Evolutionary conservation across 768 basidiomycete species (phyloP).

Genomic region (Rubroboletus pulcherrimus): DNA sequence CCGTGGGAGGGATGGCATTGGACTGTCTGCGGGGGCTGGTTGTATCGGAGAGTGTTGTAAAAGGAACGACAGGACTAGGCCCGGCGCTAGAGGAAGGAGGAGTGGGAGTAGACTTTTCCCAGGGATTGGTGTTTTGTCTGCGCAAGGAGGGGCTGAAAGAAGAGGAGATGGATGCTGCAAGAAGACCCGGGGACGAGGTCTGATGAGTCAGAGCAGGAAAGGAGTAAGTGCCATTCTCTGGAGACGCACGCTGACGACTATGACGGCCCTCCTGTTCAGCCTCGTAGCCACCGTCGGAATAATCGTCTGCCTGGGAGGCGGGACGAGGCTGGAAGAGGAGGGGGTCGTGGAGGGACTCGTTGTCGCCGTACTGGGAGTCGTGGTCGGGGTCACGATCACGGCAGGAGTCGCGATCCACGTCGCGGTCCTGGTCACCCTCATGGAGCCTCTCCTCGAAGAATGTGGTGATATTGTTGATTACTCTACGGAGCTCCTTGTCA

Average conservation of each 20-base stretch:
- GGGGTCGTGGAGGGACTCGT: slow-evolving; percentile 56
- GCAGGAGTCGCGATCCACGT: slow-evolving; percentile 57
- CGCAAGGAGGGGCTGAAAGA: slow-evolving; percentile 63
- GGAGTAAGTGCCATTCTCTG: slow-evolving; percentile 37
- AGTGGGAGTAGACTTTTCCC: slow-evolving; percentile 52
- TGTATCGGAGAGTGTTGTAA: slow-evolving; percentile 58
- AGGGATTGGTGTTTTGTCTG: slow-evolving; percentile 60
- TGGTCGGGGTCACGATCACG: slow-evolving; percentile 49
- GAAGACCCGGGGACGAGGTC: slow-evolving; percentile 51
- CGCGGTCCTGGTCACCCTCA: slow-evolving; percentile 64
- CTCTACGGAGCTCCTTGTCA: slow-evolving; percentile 92
- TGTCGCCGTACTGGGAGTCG: slow-evolving; percentile 55
- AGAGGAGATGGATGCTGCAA: slow-evolving; percentile 64
- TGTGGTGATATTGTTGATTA: slow-evolving; percentile 89
- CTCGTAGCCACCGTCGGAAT: slow-evolving; percentile 82
- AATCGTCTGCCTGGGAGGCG: slow-evolving; percentile 62
- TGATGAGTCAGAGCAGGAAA: slow-evolving; percentile 49
- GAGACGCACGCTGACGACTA: slow-evolving; percentile 74
- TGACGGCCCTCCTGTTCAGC: slow-evolving; percentile 60
- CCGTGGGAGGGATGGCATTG: slow-evolving; percentile 43
- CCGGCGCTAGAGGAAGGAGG: slow-evolving; percentile 54
- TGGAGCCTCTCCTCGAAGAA: slow-evolving; percentile 92
- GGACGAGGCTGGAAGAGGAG: slow-evolving; percentile 56
- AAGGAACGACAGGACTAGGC: slow-evolving; percentile 59
- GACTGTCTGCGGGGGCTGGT: slow-evolving; percentile 64